Percentiles rank a stretch among this genome's conserved stretches.
These are phyloP conservation scores for Magnaporthiopsis incrustans DNA, from an alignment of 2,329 filamentous ascomycete species.

Conservation along the genomic window DNA sequence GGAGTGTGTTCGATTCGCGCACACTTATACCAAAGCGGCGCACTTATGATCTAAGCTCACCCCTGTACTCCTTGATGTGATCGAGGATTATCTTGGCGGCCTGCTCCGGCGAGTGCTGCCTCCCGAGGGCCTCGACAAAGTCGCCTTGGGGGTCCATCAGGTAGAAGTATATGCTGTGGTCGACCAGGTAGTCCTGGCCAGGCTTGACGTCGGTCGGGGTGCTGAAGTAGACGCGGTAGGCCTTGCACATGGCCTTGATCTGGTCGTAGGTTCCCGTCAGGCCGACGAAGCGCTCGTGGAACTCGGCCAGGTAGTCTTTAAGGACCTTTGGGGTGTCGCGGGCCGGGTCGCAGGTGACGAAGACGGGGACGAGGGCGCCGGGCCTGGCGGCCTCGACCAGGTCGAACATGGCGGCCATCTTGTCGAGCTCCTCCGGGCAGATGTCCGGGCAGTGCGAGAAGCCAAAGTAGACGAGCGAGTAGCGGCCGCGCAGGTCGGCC, in stretches of 20 bases:
- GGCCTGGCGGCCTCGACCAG: slow-evolving; percentile 46
- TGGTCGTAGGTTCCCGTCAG: slow-evolving; percentile 90
- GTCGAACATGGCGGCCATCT: slow-evolving; percentile 96
- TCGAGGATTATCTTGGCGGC: slow-evolving; percentile 76
- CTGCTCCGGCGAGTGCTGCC: slow-evolving; percentile 85
- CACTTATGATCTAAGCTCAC: slow-evolving; percentile 9
- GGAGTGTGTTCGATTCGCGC: not conserved
- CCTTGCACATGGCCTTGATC: slow-evolving; percentile 90
- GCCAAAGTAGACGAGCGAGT: slow-evolving; percentile 86
- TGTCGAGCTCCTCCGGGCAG: slow-evolving; percentile 97
- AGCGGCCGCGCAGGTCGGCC: slow-evolving; percentile 77
- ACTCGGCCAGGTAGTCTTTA: slow-evolving; percentile 80
- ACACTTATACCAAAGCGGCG: not conserved
- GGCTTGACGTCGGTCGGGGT: slow-evolving; percentile 83
- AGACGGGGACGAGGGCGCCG: slow-evolving; percentile 62
- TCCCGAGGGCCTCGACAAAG: slow-evolving; percentile 92
- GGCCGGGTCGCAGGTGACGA: slow-evolving; percentile 92
- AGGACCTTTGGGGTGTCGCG: slow-evolving; percentile 81
- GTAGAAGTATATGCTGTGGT: slow-evolving; percentile 99
- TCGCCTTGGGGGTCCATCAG: slow-evolving; percentile 98
- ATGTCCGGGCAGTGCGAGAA: slow-evolving; percentile 99
- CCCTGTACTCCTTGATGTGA: slow-evolving; percentile 64
- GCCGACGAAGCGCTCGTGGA: slow-evolving; percentile 78
- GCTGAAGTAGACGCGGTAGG: slow-evolving; percentile 94
- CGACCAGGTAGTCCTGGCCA: slow-evolving; percentile 93